phyloP scores from a whole-genome alignment of 1,284 basidiomycete species.

The Malassezia obtusa region DNA sequence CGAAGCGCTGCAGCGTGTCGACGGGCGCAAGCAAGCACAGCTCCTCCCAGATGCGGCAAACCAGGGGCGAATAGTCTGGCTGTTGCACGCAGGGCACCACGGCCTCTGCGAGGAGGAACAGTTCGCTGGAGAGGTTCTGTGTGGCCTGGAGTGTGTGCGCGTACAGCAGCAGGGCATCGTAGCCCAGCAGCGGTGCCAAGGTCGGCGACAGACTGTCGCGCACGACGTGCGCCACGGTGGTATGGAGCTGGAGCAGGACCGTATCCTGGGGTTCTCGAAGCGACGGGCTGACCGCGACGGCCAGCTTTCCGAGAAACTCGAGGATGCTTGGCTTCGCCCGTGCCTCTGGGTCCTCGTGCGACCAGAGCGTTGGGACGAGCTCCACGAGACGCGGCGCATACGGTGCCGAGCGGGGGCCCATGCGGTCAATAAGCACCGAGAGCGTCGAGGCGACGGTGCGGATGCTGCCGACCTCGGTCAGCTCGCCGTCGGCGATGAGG shows the following conservation, averaged over 20 bases:
- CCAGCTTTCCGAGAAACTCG: constrained; percentile 38
- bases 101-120: constrained; percentile 30
- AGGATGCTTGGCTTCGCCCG: constrained; percentile 38
- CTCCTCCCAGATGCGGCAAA: constrained; percentile 37
- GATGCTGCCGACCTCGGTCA: constrained; percentile 40
- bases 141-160: constrained; percentile 34
- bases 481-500: constrained; percentile 27
- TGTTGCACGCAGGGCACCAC: constrained; percentile 27
- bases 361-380: constrained; percentile 41
- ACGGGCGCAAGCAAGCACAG: constrained; percentile 32
- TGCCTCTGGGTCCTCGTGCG: constrained; percentile 34
- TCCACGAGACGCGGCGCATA: constrained; percentile 28
- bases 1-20: constrained; percentile 30
- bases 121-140: constrained; percentile 30
- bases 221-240: constrained; percentile 35
- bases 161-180: constrained; percentile 43
- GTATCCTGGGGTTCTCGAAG: constrained; percentile 16
- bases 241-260: constrained; percentile 28
- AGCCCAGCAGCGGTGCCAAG: constrained; percentile 31
- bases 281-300: constrained; percentile 30
- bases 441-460: constrained; percentile 38
- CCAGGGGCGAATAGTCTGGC: constrained; percentile 39
- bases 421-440: constrained; percentile 39
- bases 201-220: constrained; percentile 26
- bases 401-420: constrained; percentile 35